These are phyloP conservation scores for Phytophthora syringae DNA, from an alignment of 352 stramenopile species.

Conservation along the genomic window DNA sequence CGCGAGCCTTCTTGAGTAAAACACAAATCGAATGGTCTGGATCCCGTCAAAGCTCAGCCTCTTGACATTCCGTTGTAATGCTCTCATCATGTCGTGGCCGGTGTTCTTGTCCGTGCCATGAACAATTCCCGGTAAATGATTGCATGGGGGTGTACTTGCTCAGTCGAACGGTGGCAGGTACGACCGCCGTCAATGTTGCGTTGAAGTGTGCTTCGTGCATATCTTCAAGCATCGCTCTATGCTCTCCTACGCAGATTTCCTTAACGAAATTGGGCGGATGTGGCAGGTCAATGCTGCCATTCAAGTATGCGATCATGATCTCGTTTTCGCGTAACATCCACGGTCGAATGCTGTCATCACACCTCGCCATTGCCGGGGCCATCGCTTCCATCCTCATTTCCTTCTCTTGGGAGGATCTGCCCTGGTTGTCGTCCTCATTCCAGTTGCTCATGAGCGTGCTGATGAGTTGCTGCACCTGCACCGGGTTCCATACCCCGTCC, in stretches of 20 bases:
- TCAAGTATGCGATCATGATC: neutral
- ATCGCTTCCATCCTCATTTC: neutral
- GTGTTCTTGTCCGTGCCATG: neutral
- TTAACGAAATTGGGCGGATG: conserved; percentile 12
- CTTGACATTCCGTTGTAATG: conserved; percentile 7
- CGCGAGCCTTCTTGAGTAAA: neutral
- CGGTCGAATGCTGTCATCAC: neutral
- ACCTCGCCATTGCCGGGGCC: neutral
- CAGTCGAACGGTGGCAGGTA: neutral
- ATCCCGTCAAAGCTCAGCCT: neutral
- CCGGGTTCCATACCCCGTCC: conserved; percentile 2
- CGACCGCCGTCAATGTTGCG: neutral
- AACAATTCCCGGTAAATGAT: conserved; percentile 1
- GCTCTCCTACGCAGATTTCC: neutral
- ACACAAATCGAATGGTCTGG: neutral
- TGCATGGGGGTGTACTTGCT: neutral
- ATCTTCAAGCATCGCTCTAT: conserved; percentile 2
- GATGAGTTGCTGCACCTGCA: neutral
- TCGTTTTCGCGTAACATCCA: conserved; percentile 4
- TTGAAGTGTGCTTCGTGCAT: conserved; percentile 6
- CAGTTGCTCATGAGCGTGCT: neutral
- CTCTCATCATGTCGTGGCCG: neutral
- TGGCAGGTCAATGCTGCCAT: neutral
- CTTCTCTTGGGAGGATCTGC: neutral
- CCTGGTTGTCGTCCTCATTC: neutral